Conservation (phyloP, 192 early-diverging fungal species). For the Gorgonomyces haynaldii region DNA sequence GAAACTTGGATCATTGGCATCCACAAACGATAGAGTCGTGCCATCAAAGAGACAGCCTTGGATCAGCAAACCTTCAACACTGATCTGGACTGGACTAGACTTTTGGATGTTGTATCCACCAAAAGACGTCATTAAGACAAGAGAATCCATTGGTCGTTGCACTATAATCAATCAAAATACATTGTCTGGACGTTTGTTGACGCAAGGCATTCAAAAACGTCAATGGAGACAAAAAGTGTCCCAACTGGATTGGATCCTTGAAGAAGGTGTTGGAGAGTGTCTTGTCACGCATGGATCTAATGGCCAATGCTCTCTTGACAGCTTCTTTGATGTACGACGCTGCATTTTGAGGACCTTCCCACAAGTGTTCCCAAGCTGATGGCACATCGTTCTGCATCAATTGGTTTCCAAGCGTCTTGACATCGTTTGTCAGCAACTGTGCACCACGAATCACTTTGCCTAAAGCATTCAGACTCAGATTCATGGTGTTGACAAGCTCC, state of each 20-base stretch:
- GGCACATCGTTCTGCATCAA: slow-evolving; percentile 31
- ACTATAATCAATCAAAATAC: slow-evolving; percentile 24
- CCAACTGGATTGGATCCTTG: slow-evolving; percentile 16
- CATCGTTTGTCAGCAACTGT: slow-evolving; percentile 29
- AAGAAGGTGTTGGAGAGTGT: slow-evolving; percentile 15
- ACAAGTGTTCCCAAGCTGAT: slow-evolving; percentile 8
- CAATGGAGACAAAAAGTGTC: slow-evolving; percentile 30
- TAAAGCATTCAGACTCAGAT: slow-evolving; percentile 23
- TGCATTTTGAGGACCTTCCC: slow-evolving; percentile 35
- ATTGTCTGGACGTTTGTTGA: slow-evolving; percentile 35
- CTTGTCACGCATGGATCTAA: slow-evolving; percentile 16
- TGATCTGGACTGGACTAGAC: slow-evolving; percentile 8
- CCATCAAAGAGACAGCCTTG: slow-evolving; percentile 44
- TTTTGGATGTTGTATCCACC: slow-evolving; percentile 2
- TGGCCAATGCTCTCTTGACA: slow-evolving; percentile 17
- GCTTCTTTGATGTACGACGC: slow-evolving; percentile 24
- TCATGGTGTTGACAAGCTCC: slow-evolving; percentile 24
- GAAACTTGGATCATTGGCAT: slow-evolving; percentile 28
- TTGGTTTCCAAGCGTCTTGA: slow-evolving; percentile 14
- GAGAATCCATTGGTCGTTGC: slow-evolving; percentile 32
- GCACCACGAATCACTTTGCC: slow-evolving; percentile 32
- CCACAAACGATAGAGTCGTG: slow-evolving; percentile 17
- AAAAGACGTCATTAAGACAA: slow-evolving; percentile 30
- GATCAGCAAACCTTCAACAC: slow-evolving; percentile 29
- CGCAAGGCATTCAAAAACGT: slow-evolving; percentile 41